A percentile compares a stretch with the other conserved stretches of the same genome.
Evolutionary conservation across 306 rosid genomes (phyloP).

Genomic region (Cucumis hystrix): DNA sequence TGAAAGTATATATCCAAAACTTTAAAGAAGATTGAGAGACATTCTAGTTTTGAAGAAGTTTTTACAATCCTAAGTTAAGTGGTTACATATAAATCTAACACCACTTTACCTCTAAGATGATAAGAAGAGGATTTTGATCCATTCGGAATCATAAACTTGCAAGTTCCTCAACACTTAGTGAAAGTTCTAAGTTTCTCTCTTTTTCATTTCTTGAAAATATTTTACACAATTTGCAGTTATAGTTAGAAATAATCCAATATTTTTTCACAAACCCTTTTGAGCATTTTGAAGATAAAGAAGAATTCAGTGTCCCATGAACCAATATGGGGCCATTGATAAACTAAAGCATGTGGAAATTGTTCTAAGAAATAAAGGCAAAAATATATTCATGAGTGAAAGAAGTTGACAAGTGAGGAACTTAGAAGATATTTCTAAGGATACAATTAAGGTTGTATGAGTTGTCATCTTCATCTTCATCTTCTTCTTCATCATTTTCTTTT

Average conservation of each 20-base stretch:
- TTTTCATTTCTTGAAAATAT: neutral
- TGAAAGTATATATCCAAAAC: neutral
- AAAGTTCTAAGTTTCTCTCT: neutral
- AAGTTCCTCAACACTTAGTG: neutral
- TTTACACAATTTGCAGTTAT: neutral
- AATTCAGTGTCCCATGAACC: neutral
- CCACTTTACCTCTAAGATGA: too few relatives aligned
- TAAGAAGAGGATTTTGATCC: too few relatives aligned
- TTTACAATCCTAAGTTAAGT: neutral
- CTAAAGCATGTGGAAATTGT: neutral
- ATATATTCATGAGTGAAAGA: neutral
- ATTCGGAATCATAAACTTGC: neutral
- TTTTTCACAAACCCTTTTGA: neutral
- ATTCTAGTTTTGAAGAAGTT: neutral
- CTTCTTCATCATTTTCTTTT: neutral
- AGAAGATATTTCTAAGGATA: neutral
- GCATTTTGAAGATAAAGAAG: neutral
- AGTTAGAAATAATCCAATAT: neutral
- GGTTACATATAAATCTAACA: too few relatives aligned
- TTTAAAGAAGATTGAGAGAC: neutral
- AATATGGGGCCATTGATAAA: neutral
- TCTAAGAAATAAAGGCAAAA: neutral
- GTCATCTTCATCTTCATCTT: neutral
- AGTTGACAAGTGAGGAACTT: neutral
- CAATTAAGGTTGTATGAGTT: neutral